Percentiles rank a stretch among this genome's conserved stretches.
These are phyloP conservation scores for Lichtheimia ramosa DNA, from an alignment of 371 early-diverging fungal genomes.

Conservation along the genomic window DNA sequence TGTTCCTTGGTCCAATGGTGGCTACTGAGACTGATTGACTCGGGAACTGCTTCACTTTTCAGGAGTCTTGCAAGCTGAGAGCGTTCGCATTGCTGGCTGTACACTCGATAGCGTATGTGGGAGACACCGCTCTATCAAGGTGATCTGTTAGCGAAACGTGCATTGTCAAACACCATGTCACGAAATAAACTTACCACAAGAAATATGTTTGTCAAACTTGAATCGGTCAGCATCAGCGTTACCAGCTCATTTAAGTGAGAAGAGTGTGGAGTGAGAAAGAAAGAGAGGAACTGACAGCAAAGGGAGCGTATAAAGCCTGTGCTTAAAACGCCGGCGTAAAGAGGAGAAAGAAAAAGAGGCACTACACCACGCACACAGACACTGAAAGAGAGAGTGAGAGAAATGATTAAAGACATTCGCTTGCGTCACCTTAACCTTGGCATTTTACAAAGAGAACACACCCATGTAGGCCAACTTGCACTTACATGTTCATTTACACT, in stretches of 20 bases:
- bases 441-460: too few species aligned
- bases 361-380: too few species aligned
- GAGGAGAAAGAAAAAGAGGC: background rate
- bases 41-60: conserved; percentile 17
- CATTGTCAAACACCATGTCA: background rate
- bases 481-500: too few species aligned
- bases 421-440: background rate
- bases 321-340: background rate
- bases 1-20: conserved; percentile 1
- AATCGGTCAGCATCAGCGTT: conserved; percentile 44
- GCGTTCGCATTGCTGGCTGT: conserved; percentile 33
- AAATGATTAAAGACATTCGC: background rate
- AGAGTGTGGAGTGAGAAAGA: background rate
- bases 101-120: conserved; percentile 51
- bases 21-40: conserved; percentile 1
- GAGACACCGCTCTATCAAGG: conserved; percentile 43
- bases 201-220: conserved; percentile 52
- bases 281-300: conserved; percentile 6
- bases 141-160: background rate
- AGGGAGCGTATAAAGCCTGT: background rate
- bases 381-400: too few species aligned
- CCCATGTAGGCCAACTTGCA: too few species aligned
- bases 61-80: conserved; percentile 20
- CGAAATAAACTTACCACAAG: conserved; percentile 36
- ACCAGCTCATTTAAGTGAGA: conserved; percentile 13